These are phyloP conservation scores for Alisma plantagoaquatica DNA, from an alignment of 106 monocot genomes.

Conservation along the genomic window DNA sequence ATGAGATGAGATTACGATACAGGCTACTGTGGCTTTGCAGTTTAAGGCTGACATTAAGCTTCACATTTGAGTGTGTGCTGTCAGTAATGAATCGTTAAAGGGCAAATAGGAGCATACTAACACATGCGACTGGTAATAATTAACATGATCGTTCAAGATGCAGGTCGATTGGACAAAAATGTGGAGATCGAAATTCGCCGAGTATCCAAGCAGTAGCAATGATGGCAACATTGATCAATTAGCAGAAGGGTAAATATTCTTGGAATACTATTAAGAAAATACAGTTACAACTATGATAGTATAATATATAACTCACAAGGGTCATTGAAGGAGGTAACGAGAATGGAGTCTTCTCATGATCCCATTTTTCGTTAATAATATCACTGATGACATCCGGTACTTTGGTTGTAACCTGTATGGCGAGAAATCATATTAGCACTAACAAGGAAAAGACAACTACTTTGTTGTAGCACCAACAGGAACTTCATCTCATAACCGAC, in stretches of 20 bases:
- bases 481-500: no score
- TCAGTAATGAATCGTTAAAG: no score
- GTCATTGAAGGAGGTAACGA: conserved; percentile 84
- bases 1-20: no score
- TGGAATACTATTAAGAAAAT: no score
- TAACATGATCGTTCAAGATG: background rate
- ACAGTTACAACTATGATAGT: no score
- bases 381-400: conserved; percentile 38
- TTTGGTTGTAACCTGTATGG: conserved; percentile 27
- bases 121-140: background rate
- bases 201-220: background rate
- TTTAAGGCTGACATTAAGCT: background rate
- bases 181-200: background rate
- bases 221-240: background rate
- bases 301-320: conserved; percentile 92
- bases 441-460: background rate
- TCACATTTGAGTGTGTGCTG: no score
- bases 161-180: background rate
- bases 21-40: background rate
- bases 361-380: conserved; percentile 79
- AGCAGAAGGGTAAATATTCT: background rate
- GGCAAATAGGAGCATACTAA: background rate
- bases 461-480: no score
- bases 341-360: conserved; percentile 71
- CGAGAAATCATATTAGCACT: background rate